Evolutionary conservation across 345 rosid genomes (phyloP), one percentile per base, ranked within the genome.

Genomic region (Ricinus communis): DNA sequence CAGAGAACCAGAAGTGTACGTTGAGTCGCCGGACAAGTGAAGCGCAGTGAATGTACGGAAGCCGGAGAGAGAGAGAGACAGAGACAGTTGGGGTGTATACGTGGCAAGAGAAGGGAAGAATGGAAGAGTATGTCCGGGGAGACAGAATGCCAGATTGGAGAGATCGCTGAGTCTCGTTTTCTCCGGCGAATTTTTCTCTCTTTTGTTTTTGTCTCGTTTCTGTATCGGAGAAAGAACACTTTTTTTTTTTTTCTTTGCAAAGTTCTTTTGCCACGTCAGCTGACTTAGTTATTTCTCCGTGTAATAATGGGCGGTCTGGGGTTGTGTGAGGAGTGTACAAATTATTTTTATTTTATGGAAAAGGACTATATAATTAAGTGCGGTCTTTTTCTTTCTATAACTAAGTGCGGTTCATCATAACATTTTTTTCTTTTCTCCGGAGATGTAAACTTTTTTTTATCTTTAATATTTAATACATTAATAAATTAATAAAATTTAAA

Each of bases 181-280:
- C 41, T 73, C 80, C 82, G 78, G 72, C 71, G 55, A 69, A 38
- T 69, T 72, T 57, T 46, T 46, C 74, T 65, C 38, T 28, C 28
- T 38, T 40, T 24, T 51, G 53, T 64, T 62, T 43, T 61, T 21
- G 16, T n/a, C 36, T 47, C n/a, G n/a, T n/a, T n/a, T n/a, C n/a
- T 11, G 8, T 21, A n/a, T 52, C 12, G 28, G 57, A 46, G 50
- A 11, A 11, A 11, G 1, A 50, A 50, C n/a, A n/a, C n/a, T 52
- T 52, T 21, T 31, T 18, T 59, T 16, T 7, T 33, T 59, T 7
- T 9, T 2, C n/a, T 11, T n/a, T 33, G 5, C n/a, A n/a, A n/a
- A n/a, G n/a, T n/a, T n/a, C n/a, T n/a, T n/a, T n/a, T n/a, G 50
- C 58, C 58, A 65, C 57, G 69, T 65, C 57, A 49, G 22, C 62